Percentiles rank a stretch among this genome's conserved stretches.
Evolutionary conservation across 331 rosid genomes (phyloP).

Genomic region (Quercus phellos): DNA sequence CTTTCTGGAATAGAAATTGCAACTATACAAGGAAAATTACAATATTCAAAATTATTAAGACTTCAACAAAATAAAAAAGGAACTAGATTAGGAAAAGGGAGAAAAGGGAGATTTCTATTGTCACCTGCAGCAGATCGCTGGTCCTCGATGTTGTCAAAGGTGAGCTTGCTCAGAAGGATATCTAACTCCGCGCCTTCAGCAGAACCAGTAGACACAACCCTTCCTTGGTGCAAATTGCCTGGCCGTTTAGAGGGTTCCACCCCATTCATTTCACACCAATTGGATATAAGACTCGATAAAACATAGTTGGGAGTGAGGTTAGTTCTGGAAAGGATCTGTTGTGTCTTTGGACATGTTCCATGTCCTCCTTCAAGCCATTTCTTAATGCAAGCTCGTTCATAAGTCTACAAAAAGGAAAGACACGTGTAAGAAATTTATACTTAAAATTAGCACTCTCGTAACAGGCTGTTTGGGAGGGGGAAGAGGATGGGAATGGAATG

Average conservation of each 20-base stretch:
- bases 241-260: slow-evolving; percentile 63
- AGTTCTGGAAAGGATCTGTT: slow-evolving; percentile 51
- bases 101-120: neutral
- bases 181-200: slow-evolving; percentile 47
- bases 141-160: slow-evolving; percentile 46
- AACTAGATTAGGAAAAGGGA: no score
- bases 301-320: slow-evolving; percentile 71
- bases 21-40: neutral
- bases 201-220: slow-evolving; percentile 40
- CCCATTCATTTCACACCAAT: slow-evolving; percentile 79
- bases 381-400: slow-evolving; percentile 73
- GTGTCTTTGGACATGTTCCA: slow-evolving; percentile 80
- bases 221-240: slow-evolving; percentile 41
- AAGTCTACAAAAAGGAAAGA: slow-evolving; percentile 50
- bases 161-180: slow-evolving; percentile 48
- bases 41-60: neutral
- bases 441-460: neutral
- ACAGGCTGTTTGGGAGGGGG: no score
- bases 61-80: no score
- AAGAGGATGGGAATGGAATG: no score
- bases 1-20: neutral
- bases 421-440: neutral
- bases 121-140: slow-evolving; percentile 60
- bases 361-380: slow-evolving; percentile 83
- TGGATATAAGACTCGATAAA: slow-evolving; percentile 62